phyloP scores from a whole-genome alignment of 176 grass and related monocot genomes.

The Elaeis guineensis region DNA sequence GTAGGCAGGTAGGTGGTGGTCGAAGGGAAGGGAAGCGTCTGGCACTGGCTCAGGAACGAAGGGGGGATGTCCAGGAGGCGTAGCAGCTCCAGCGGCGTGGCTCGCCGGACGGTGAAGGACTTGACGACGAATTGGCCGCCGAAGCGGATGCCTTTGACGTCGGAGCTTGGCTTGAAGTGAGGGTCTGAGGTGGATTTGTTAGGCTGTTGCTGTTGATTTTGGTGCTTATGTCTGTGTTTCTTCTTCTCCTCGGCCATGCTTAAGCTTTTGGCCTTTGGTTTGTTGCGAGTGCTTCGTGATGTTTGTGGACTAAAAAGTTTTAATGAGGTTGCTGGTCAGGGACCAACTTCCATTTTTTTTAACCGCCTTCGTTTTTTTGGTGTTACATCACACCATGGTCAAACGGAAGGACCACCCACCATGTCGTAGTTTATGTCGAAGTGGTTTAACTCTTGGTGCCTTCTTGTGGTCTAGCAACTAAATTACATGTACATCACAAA shows the following conservation, averaged over 20 bases:
- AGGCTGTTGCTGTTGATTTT: slow-evolving; percentile 10
- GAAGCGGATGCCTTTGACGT: slow-evolving; percentile 86
- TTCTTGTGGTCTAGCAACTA: too few relatives aligned
- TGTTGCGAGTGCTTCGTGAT: too few relatives aligned
- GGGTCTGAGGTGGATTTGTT: slow-evolving; percentile 18
- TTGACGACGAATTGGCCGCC: slow-evolving; percentile 89
- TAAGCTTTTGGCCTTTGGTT: too few relatives aligned
- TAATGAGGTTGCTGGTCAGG: too few relatives aligned
- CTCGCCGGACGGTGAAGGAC: slow-evolving; percentile 93
- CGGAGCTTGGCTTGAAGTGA: slow-evolving; percentile 76
- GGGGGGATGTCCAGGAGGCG: slow-evolving; percentile 93
- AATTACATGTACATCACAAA: too few relatives aligned
- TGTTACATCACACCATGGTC: too few relatives aligned
- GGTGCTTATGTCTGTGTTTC: slow-evolving; percentile 34
- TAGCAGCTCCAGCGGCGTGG: slow-evolving; percentile 79
- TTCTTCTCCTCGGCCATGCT: slow-evolving; percentile 53
- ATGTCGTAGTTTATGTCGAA: too few relatives aligned
- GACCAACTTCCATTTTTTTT: too few relatives aligned
- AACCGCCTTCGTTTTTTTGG: too few relatives aligned
- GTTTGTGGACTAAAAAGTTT: too few relatives aligned
- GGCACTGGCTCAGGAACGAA: slow-evolving; percentile 75
- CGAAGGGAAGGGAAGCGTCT: slow-evolving; percentile 83
- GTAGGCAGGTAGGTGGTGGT: slow-evolving; percentile 80
- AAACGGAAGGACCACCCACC: too few relatives aligned
- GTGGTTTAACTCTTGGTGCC: too few relatives aligned